Evolutionary conservation across 192 early-diverging fungal species (phyloP), one percentile per base, ranked within the genome.

Genomic region (Diversispora epigaea): DNA sequence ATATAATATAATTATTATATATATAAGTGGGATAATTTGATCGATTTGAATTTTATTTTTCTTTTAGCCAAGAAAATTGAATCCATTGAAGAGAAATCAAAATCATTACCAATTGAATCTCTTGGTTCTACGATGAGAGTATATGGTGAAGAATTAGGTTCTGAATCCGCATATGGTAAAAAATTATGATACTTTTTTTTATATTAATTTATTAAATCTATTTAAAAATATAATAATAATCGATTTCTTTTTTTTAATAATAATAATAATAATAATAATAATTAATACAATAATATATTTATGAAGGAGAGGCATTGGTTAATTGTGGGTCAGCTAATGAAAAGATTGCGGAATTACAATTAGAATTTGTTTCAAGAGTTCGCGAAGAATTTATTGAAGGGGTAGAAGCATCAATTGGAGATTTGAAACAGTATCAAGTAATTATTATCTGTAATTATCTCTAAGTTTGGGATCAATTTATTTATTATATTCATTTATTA

Each of bases 51-150:
- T 49, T 17, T 40, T 4, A 6, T 75, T 14, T 21, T 44, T 15
- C 82, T 82, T 60, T 64, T 87, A 76, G 85, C 84, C 47, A 94
- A 92, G 76, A 90, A 84, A 69, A 90, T 91, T 80, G 85, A 87
- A 22, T 85, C 87, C 67, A 80, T 86, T 55, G 86, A 88, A 57
- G 89, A 88, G 50, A 88, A 88, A 76, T 80, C 77, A 21, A 91
- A 92, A 82, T 76, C 87, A 17, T 78, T 83, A 49, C 84, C 90
- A 21, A 76, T 91, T 19, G 89, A 92, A 72, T 84, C 86, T 41
- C 80, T 94, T 63, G 93, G 88, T 6, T 68, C 79, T 22, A 81
- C 84, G 12, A 90, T 93, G 91, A 77, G 85, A n/a, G 69, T 78
- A 15, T 87, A 89, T 70, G 92, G 92, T 41, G 61, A 74, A 52